phyloP scores from a whole-genome alignment of 1,139 yeast species.

The Ashbya aceris region DNA sequence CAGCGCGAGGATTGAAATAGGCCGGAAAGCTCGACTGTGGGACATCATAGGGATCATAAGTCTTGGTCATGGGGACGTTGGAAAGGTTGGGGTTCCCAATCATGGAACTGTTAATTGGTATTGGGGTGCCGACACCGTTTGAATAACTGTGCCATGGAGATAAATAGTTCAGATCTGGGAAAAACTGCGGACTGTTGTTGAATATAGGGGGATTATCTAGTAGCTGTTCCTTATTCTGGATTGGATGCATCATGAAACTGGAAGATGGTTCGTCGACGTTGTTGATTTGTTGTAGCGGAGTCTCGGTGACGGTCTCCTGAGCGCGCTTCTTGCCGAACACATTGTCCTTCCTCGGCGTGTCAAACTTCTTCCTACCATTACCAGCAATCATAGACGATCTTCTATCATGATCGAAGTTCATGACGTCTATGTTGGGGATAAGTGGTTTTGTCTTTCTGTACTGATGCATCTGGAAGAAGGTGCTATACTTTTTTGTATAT shows the following conservation, averaged over 20 bases:
- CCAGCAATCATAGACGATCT: conserved; percentile 4
- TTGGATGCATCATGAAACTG: conserved; percentile 5
- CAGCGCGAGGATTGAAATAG: conserved; percentile 48
- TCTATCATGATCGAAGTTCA: conserved; percentile 7
- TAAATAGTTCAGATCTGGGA: conserved; percentile 5
- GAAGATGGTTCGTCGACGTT: conserved; percentile 3
- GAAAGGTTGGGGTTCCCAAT: conserved; percentile 4
- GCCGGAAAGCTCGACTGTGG: conserved; percentile 30
- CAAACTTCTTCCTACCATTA: conserved; percentile 3
- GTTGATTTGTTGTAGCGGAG: conserved; percentile 1
- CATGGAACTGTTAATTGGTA: conserved; percentile 5
- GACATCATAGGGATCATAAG: conserved; percentile 1
- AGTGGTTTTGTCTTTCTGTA: conserved; percentile 5
- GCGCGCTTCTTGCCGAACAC: conserved; percentile 3
- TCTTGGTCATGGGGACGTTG: conserved; percentile 4
- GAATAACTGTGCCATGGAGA: conserved; percentile 5
- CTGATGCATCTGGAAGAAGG: conserved; percentile 4
- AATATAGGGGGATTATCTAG: conserved; percentile 4
- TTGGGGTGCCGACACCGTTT: conserved; percentile 6
- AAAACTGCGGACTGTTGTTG: conserved; percentile 2
- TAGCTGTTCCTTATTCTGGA: conserved; percentile 2
- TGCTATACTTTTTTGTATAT: neutral
- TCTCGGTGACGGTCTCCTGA: conserved; percentile 1
- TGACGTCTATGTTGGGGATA: conserved; percentile 7
- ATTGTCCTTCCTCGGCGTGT: conserved; percentile 3